Percentiles rank a stretch among this genome's conserved stretches.
These are phyloP conservation scores for Barbatosphaeria neglecta DNA, from an alignment of 495 filamentous ascomycete genomes.

Conservation along the genomic window DNA sequence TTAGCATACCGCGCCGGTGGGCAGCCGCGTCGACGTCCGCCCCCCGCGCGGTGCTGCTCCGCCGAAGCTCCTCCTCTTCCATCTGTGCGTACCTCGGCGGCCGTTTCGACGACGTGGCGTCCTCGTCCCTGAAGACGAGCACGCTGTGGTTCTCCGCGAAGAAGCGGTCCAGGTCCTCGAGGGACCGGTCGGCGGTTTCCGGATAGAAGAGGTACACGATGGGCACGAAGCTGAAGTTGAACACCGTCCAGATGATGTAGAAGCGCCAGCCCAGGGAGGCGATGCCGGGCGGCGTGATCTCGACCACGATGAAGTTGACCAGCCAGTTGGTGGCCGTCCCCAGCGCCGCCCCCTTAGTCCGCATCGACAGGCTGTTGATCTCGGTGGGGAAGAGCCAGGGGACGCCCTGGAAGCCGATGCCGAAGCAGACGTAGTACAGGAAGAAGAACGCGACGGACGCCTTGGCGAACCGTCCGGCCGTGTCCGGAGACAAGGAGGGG, in stretches of 20 bases:
- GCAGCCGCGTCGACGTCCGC: background rate
- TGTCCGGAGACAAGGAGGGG: conserved; percentile 5
- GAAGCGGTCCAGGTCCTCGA: conserved; percentile 25
- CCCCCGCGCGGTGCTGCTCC: background rate
- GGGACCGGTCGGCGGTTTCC: conserved; percentile 30
- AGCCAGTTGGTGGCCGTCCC: conserved; percentile 54
- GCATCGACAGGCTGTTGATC: conserved; percentile 46
- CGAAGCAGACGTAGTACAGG: conserved; percentile 36
- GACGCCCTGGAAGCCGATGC: conserved; percentile 44
- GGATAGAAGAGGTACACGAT: conserved; percentile 49
- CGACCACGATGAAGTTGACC: conserved; percentile 26
- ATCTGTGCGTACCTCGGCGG: background rate
- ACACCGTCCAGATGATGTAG: conserved; percentile 54
- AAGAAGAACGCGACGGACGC: conserved; percentile 44
- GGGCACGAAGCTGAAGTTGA: conserved; percentile 47
- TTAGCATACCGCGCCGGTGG: background rate
- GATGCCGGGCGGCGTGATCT: conserved; percentile 49
- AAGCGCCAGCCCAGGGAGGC: conserved; percentile 49
- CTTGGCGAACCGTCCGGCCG: conserved; percentile 14
- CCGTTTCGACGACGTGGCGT: conserved; percentile 3
- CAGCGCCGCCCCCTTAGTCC: conserved; percentile 42
- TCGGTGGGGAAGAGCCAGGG: conserved; percentile 55
- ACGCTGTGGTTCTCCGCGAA: conserved; percentile 31
- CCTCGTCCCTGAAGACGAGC: conserved; percentile 24
- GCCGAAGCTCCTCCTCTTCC: conserved; percentile 1